Evolutionary conservation across 768 basidiomycete genomes (phyloP), one percentile per base, ranked within the genome.

Genomic region (Coprinopsis cinerea): DNA sequence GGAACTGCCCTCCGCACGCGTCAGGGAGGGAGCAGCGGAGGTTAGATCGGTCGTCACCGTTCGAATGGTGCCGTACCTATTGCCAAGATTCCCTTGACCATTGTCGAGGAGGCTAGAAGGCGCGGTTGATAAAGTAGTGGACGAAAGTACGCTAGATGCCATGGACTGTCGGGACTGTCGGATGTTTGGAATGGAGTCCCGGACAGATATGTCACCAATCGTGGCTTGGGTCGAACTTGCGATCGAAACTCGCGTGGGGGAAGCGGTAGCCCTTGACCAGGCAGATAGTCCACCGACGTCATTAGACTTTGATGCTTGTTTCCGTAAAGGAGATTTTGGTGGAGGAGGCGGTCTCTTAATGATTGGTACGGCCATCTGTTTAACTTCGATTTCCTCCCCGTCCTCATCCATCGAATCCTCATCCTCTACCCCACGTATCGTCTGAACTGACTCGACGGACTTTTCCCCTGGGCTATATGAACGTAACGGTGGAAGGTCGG

Each of bases 21-120:
- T 76, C 47, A 87, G 68, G 9, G 85, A 85, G 4, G 83, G 82
- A 13, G 71, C 67, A 57, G 88, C 88, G 34, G 85, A 87, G 17
- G 88, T 92, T 52, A 83, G 74, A 55, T 90, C 88, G 25, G 90
- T 92, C 26, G 82, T 88, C 52, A 83, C 71, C n/a, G 89, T 90
- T 58, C 86, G 75, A 53, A 91, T 80, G 10, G 89, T 92, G 35
- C 82, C 86, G 64, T 81, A 91, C 61, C 79, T 83, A 60, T 78
- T 82, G 54, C 71, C 70, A 13, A 47, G 47, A 32, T 53, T 54
- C 18, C 65, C 70, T 47, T 68, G 67, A 49, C 67, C 68, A 46
- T 68, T 65, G 60, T 85, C 83, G 47, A 85, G 68, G 51, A 85
- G 65, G 54, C 83, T 86, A 45, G 86, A 86, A 59, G 79, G 73